Evolutionary conservation across 2,329 filamentous ascomycete genomes (phyloP).

Genomic region (Gyromitra esculenta): DNA sequence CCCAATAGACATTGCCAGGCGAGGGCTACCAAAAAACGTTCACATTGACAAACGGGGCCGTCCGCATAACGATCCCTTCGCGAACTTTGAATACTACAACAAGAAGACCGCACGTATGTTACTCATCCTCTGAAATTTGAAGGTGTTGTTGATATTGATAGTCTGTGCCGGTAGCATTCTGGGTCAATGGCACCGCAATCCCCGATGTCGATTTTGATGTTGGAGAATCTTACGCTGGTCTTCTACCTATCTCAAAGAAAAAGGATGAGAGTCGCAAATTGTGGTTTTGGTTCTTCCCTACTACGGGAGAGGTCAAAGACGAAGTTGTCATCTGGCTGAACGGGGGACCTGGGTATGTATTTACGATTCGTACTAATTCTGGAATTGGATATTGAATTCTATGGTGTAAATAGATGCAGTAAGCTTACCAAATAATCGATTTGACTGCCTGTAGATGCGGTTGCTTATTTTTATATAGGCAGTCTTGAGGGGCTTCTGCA

Average conservation of each 20-base stretch:
- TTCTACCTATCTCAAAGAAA: slow-evolving; percentile 67
- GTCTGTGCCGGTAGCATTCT: slow-evolving; percentile 64
- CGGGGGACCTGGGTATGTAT: slow-evolving; percentile 66
- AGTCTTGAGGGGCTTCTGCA: slow-evolving; percentile 76
- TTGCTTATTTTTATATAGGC: slow-evolving; percentile 62
- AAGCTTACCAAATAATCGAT: slow-evolving; percentile 55
- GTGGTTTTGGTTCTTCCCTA: slow-evolving; percentile 75
- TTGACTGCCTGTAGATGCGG: background rate
- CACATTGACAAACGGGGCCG: background rate
- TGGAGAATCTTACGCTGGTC: slow-evolving; percentile 72
- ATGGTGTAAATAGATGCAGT: slow-evolving; percentile 56
- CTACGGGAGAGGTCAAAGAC: slow-evolving; percentile 65
- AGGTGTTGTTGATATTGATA: background rate
- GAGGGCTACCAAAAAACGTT: background rate
- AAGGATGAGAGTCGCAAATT: slow-evolving; percentile 66
- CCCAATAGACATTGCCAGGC: slow-evolving; percentile 31
- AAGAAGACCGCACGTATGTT: slow-evolving; percentile 28
- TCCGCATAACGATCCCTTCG: slow-evolving; percentile 1
- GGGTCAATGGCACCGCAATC: slow-evolving; percentile 71
- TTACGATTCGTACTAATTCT: background rate
- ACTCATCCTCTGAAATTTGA: background rate
- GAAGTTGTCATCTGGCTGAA: slow-evolving; percentile 73
- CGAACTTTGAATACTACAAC: slow-evolving; percentile 41
- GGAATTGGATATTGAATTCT: slow-evolving; percentile 6
- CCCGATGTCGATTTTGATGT: slow-evolving; percentile 77